phyloP scores from a whole-genome alignment of 257 asterid genomes.

The Vinca minor region DNA sequence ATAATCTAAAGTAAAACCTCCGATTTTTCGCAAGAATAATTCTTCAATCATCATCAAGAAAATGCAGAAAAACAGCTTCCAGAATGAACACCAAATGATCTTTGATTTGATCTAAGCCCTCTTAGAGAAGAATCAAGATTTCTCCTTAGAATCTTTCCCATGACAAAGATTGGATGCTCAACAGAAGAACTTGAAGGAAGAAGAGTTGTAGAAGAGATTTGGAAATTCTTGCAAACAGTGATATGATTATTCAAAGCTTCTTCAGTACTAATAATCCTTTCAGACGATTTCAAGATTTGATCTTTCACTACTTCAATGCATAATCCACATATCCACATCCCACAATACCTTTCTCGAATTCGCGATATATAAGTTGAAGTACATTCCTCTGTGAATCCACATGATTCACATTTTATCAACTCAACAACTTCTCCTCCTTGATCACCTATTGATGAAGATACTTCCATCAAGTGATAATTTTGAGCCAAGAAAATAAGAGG shows the following conservation, averaged over 20 bases:
- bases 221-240: constrained; percentile 21
- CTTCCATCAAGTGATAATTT: constrained; percentile 7
- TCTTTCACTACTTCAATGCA: constrained; percentile 25
- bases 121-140: constrained; percentile 26
- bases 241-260: constrained; percentile 21
- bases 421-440: constrained; percentile 3
- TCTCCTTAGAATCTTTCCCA: constrained; percentile 19
- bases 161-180: constrained; percentile 18
- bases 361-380: constrained; percentile 14
- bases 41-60: background rate
- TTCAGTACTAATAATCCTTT: constrained; percentile 12
- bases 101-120: constrained; percentile 2
- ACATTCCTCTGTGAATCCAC: constrained; percentile 29
- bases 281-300: constrained; percentile 19
- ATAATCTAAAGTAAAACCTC: background rate
- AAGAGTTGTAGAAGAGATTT: constrained; percentile 2
- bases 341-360: constrained; percentile 20
- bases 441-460: background rate
- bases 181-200: no score
- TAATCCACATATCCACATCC: constrained; percentile 23
- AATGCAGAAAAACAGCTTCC: constrained; percentile 6
- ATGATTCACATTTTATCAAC: constrained; percentile 22
- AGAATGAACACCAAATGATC: constrained; percentile 6
- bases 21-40: no score
- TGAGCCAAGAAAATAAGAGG: background rate